phyloP scores from a whole-genome alignment of 2,329 filamentous ascomycete species.

The Colletotrichum echinochloae region DNA sequence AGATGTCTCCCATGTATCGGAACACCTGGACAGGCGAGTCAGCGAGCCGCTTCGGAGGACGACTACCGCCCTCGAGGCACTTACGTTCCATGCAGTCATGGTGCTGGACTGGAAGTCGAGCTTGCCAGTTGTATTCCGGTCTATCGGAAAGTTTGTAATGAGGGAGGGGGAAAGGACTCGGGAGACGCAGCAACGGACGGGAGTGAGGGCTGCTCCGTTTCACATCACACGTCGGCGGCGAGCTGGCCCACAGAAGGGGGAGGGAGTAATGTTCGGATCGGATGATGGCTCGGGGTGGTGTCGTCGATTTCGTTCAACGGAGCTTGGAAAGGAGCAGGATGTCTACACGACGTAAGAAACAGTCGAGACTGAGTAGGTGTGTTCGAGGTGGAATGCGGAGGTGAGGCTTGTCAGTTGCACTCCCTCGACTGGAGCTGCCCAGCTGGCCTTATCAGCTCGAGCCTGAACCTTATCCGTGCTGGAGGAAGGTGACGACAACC shows the following conservation, averaged over 20 bases:
- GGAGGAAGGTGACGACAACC: conserved; percentile 39
- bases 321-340: not conserved
- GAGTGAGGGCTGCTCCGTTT: conserved; percentile 35
- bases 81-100: conserved; percentile 58
- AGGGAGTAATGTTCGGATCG: conserved; percentile 14
- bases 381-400: conserved; percentile 5
- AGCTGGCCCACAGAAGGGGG: conserved; percentile 9
- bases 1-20: conserved; percentile 84
- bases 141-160: conserved; percentile 2
- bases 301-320: not conserved
- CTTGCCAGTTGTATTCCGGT: conserved; percentile 18
- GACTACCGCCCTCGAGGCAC: conserved; percentile 33
- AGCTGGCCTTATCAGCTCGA: conserved; percentile 40
- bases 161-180: conserved; percentile 5
- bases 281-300: conserved; percentile 2
- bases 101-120: conserved; percentile 42
- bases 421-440: conserved; percentile 25
- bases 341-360: not conserved
- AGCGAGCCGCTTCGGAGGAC: not conserved
- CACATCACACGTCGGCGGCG: conserved; percentile 39
- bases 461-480: conserved; percentile 40
- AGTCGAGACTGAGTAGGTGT: not conserved
- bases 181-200: conserved; percentile 15
- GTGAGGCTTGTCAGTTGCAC: conserved; percentile 13
- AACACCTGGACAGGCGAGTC: conserved; percentile 62